A percentile compares a stretch with the other conserved stretches of the same genome.
Evolutionary conservation across 1,139 yeast genomes (phyloP).

Genomic region (Debaryomyces nepalensis): DNA sequence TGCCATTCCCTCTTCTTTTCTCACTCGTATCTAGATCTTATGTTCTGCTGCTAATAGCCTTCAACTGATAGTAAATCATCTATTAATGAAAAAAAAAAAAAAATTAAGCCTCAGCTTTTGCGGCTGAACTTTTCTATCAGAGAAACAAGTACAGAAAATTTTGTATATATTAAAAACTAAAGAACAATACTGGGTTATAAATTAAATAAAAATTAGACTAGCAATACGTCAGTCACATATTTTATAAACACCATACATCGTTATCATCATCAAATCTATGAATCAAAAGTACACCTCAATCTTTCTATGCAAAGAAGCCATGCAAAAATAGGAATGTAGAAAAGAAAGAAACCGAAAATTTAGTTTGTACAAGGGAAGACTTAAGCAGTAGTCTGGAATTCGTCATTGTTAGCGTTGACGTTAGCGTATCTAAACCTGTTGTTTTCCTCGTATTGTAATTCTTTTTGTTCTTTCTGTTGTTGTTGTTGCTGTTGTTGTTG

Average conservation of each 20-base stretch:
- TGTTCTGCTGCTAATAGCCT: too few relatives aligned
- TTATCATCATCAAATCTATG: constrained; percentile 12
- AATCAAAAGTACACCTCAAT: constrained; percentile 8
- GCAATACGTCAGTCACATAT: constrained; percentile 1
- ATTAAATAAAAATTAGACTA: constrained; percentile 9
- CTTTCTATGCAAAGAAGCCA: constrained; percentile 13
- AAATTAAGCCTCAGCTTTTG: constrained; percentile 1
- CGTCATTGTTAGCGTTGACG: constrained; percentile 52
- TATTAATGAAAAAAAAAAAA: constrained; percentile 2
- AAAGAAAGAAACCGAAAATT: constrained; percentile 11
- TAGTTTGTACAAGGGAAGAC: constrained; percentile 6
- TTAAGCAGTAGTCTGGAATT: constrained; percentile 44
- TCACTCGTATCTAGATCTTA: neutral
- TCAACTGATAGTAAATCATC: neutral
- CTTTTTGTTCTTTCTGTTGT: constrained; percentile 40
- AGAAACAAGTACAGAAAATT: neutral
- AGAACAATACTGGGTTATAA: constrained; percentile 9
- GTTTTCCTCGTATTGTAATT: constrained; percentile 40
- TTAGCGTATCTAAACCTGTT: constrained; percentile 53
- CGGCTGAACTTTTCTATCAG: neutral
- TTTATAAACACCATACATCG: constrained; percentile 7
- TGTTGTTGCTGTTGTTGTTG: constrained; percentile 43
- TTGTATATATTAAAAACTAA: constrained; percentile 5
- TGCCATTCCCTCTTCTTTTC: neutral
- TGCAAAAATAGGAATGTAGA: constrained; percentile 16